These are phyloP conservation scores for Globisporangium heterothallicum DNA, from an alignment of 352 stramenopile genomes.

Conservation along the genomic window DNA sequence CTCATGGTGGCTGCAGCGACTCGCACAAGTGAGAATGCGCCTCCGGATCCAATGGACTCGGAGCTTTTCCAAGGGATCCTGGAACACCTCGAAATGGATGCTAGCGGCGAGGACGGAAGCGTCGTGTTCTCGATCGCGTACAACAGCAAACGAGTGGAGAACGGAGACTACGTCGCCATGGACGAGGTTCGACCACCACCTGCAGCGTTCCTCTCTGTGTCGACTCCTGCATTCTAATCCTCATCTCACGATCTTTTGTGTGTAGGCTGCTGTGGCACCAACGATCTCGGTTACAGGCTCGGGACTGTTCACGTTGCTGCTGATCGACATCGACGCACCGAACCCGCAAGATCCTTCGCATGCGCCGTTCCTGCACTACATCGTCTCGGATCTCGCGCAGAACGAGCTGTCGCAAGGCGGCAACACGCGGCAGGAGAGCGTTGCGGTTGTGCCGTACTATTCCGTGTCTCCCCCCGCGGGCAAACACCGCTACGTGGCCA, in stretches of 20 bases:
- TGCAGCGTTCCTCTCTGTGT: no score
- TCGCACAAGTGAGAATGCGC: background rate
- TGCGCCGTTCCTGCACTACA: constrained; percentile 68
- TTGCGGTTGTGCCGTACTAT: constrained; percentile 55
- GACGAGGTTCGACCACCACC: no score
- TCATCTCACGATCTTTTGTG: no score
- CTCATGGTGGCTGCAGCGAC: constrained; percentile 2
- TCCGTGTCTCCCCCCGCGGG: constrained; percentile 46
- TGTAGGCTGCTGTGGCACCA: constrained; percentile 18
- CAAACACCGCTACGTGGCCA: constrained; percentile 50
- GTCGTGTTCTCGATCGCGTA: constrained; percentile 25
- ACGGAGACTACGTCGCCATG: constrained; percentile 31
- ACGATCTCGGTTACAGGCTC: constrained; percentile 21
- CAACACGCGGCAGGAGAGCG: background rate
- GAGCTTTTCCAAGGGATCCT: constrained; percentile 10
- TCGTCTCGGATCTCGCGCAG: constrained; percentile 28
- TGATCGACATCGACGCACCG: constrained; percentile 70
- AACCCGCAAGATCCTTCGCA: constrained; percentile 43
- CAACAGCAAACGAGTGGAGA: constrained; percentile 12
- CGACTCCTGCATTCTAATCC: no score
- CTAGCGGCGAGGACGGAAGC: background rate
- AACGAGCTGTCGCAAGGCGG: background rate
- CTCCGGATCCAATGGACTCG: constrained; percentile 6
- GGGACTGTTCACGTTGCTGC: constrained; percentile 49
- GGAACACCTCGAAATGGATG: constrained; percentile 2